Conservation (phyloP, 2,329 filamentous ascomycete species). For the Pseudogymnoascus sp. region DNA sequence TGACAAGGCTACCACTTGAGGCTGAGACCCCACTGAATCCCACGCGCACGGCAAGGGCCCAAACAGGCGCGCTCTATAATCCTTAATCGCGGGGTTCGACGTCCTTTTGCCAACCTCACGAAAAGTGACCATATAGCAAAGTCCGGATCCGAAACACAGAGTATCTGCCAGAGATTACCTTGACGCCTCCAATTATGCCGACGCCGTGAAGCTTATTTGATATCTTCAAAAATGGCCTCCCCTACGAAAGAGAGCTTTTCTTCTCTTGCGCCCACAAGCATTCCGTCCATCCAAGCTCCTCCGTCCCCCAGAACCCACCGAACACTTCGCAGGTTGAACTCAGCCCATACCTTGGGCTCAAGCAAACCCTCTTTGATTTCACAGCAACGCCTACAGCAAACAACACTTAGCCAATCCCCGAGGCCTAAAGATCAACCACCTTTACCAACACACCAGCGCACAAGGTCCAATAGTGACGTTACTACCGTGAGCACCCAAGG, state of each 20-base stretch:
- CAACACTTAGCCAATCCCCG: constrained; percentile 19
- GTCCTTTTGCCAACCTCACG: background rate
- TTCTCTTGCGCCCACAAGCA: constrained; percentile 26
- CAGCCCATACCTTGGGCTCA: constrained; percentile 60
- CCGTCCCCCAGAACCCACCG: constrained; percentile 58
- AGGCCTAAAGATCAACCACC: constrained; percentile 20
- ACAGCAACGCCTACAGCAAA: constrained; percentile 48
- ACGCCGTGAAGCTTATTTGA: background rate
- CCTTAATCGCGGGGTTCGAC: background rate
- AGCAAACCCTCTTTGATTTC: constrained; percentile 48
- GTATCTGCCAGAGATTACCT: background rate
- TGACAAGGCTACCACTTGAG: background rate
- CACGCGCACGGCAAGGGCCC: background rate
- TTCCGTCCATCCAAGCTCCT: constrained; percentile 43
- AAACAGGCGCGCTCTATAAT: background rate
- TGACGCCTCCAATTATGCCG: constrained; percentile 2
- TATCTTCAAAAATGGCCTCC: constrained; percentile 1
- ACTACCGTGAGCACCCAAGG: constrained; percentile 34
- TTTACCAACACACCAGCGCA: constrained; percentile 38
- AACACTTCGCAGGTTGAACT: constrained; percentile 64
- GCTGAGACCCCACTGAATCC: constrained; percentile 2
- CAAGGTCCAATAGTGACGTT: constrained; percentile 67
- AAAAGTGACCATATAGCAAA: background rate
- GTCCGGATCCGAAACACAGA: background rate
- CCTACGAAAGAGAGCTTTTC: constrained; percentile 24